Evolutionary conservation across 163 green algal species (phyloP).

Genomic region (Coccomyxa subellipsoidea): DNA sequence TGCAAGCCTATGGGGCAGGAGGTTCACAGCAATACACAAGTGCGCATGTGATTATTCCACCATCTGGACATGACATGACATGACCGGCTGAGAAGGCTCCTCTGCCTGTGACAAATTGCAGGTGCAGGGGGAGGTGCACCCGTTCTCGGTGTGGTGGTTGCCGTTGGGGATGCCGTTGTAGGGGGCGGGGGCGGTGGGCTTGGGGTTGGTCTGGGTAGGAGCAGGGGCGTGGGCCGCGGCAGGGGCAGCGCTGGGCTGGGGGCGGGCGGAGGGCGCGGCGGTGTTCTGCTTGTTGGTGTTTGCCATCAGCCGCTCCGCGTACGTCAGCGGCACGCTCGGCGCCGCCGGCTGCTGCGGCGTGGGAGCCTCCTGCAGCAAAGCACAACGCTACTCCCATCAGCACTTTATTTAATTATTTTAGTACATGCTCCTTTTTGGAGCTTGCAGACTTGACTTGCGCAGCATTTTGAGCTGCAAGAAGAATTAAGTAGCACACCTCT

Average conservation of each 20-base stretch:
- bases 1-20: too few species aligned
- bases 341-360: constrained; percentile 7
- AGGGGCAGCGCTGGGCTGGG: constrained; percentile 6
- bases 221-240: constrained; percentile 6
- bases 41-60: too few species aligned
- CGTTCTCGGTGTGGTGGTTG: not conserved
- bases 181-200: not conserved
- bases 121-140: not conserved
- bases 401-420: too few species aligned
- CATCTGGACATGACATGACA: too few species aligned
- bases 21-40: too few species aligned
- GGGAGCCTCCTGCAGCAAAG: not conserved
- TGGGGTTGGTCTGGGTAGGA: not conserved
- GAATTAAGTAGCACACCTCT: not conserved
- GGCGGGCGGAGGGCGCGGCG: constrained; percentile 1
- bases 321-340: constrained; percentile 16
- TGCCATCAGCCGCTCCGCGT: constrained; percentile 15
- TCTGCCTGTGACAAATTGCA: too few species aligned
- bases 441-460: too few species aligned
- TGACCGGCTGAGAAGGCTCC: too few species aligned
- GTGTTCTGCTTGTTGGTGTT: not conserved
- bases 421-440: too few species aligned
- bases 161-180: constrained; percentile 9
- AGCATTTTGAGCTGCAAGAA: too few species aligned
- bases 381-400: too few species aligned